A percentile compares a stretch with the other conserved stretches of the same genome.
Evolutionary conservation across 2,329 filamentous ascomycete genomes (phyloP).

Genomic region (Xylariaceae sp.): DNA sequence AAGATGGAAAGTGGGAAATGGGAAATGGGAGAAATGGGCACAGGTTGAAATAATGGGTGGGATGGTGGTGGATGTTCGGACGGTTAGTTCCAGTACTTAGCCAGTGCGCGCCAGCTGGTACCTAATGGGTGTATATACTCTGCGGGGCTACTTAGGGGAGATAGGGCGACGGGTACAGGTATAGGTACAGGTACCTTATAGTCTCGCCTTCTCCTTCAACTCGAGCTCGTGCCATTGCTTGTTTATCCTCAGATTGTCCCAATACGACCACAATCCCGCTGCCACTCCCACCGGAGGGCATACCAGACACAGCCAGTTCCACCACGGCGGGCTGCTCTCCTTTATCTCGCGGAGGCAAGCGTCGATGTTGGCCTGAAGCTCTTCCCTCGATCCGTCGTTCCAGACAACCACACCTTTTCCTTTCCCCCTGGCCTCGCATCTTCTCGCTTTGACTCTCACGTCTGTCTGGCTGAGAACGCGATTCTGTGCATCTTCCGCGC

Average conservation of each 20-base stretch:
- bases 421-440: conserved; percentile 59
- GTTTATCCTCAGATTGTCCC: conserved; percentile 65
- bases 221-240: conserved; percentile 61
- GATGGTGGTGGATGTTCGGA: not conserved
- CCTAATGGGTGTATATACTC: not conserved
- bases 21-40: not conserved
- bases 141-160: not conserved
- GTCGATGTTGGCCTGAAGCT: conserved; percentile 62
- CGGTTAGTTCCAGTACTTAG: not conserved
- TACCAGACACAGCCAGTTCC: conserved; percentile 65
- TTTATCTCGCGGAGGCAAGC: conserved; percentile 59
- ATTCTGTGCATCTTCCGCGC: conserved; percentile 79
- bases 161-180: not conserved
- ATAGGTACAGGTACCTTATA: conserved; percentile 29
- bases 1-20: not conserved
- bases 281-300: conserved; percentile 70
- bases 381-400: conserved; percentile 75
- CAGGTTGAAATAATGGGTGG: not conserved
- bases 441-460: conserved; percentile 73
- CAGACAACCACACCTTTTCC: conserved; percentile 75
- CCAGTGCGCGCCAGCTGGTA: not conserved
- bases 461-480: conserved; percentile 82
- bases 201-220: conserved; percentile 40
- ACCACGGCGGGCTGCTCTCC: conserved; percentile 67
- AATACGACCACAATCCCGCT: conserved; percentile 65